phyloP scores from a whole-genome alignment of 2,329 filamentous ascomycete genomes.

The Fonsecaea monophora region DNA sequence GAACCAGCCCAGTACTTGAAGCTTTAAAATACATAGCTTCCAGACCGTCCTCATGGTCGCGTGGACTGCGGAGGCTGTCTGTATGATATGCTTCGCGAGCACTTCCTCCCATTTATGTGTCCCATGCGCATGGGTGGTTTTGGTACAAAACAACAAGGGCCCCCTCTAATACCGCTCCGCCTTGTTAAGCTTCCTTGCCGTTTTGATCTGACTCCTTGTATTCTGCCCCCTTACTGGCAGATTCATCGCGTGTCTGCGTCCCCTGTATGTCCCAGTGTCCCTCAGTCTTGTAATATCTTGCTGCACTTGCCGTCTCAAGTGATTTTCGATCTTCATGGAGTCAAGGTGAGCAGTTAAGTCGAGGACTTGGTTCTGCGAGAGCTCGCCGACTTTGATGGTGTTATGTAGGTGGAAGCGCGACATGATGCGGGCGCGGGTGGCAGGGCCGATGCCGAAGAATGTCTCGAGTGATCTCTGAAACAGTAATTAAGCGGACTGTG shows the following conservation, averaged over 20 bases:
- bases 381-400: slow-evolving; percentile 74
- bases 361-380: slow-evolving; percentile 78
- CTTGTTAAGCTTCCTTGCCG: slow-evolving; percentile 64
- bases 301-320: slow-evolving; percentile 75
- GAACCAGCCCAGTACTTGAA: background rate
- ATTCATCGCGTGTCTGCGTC: slow-evolving; percentile 88
- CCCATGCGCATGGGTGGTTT: background rate
- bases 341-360: slow-evolving; percentile 84
- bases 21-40: background rate
- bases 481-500: slow-evolving; percentile 10
- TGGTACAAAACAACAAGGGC: background rate
- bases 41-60: background rate
- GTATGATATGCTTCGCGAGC: background rate
- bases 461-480: slow-evolving; percentile 67
- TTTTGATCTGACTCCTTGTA: slow-evolving; percentile 76
- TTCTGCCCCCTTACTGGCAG: slow-evolving; percentile 89
- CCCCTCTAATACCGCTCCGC: slow-evolving; percentile 58
- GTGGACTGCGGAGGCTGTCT: background rate
- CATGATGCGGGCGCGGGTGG: slow-evolving; percentile 75
- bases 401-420: slow-evolving; percentile 89
- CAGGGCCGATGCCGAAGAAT: slow-evolving; percentile 84
- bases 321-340: slow-evolving; percentile 92
- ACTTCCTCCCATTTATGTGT: background rate
- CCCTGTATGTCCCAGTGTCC: slow-evolving; percentile 89
- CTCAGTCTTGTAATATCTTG: slow-evolving; percentile 86